A percentile compares a stretch with the other conserved stretches of the same genome.
Conservation (phyloP, 345 rosid genomes). For the Hibiscus mutabilis region DNA sequence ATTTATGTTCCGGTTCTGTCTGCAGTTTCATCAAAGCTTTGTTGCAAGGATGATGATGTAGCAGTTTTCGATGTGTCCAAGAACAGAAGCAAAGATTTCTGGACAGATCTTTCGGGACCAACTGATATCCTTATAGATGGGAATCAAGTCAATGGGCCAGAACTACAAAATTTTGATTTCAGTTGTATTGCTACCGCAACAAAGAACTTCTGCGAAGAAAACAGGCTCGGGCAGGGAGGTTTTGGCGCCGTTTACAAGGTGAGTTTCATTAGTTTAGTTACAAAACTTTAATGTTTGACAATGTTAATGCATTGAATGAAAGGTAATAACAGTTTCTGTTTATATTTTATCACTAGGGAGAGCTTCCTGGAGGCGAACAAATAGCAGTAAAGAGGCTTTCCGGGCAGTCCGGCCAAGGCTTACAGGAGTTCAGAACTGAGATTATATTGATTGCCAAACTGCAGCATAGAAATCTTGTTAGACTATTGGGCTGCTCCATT, state of each 20-base stretch:
- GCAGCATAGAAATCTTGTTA: slow-evolving; percentile 73
- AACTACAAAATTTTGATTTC: slow-evolving; percentile 45
- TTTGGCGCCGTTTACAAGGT: slow-evolving; percentile 41
- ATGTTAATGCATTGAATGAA: background rate
- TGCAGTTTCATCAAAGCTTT: slow-evolving; percentile 21
- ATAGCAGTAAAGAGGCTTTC: background rate
- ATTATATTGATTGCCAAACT: slow-evolving; percentile 43
- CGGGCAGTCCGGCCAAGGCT: background rate
- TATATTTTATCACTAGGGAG: background rate
- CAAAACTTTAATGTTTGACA: background rate
- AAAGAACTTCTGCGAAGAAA: background rate
- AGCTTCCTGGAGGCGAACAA: background rate
- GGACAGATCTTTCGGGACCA: slow-evolving; percentile 36
- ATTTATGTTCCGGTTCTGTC: slow-evolving; percentile 13
- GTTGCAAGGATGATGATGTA: slow-evolving; percentile 23
- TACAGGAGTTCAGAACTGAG: slow-evolving; percentile 60
- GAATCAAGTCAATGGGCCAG: slow-evolving; percentile 41
- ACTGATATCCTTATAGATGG: slow-evolving; percentile 4
- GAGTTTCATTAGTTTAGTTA: background rate
- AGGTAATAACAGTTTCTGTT: slow-evolving; percentile 13
- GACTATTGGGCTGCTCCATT: slow-evolving; percentile 57
- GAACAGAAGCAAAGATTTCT: slow-evolving; percentile 30
- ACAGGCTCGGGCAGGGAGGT: background rate
- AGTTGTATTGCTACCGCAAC: slow-evolving; percentile 44
- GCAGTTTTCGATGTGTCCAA: slow-evolving; percentile 20